Conservation (phyloP, 805 yeast species). For the Vanderwaltozyma yarrowii region DNA sequence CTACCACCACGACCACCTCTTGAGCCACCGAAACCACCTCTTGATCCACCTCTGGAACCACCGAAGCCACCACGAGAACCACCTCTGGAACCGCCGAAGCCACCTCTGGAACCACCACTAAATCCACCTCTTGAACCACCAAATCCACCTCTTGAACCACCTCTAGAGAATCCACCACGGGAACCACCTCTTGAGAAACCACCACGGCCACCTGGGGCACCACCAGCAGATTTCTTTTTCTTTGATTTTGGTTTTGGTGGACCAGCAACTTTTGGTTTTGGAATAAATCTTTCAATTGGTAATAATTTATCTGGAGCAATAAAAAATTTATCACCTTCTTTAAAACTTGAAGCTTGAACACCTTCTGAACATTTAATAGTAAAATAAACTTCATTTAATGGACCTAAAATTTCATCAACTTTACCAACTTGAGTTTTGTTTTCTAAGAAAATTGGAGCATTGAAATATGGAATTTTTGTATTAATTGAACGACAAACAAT, state of each 20-base stretch:
- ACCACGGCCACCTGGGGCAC: conserved; percentile 39
- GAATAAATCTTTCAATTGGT: conserved; percentile 93
- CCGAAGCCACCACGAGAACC: conserved; percentile 28
- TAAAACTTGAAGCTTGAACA: conserved; percentile 86
- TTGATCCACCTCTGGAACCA: conserved; percentile 32
- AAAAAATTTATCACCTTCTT: conserved; percentile 90
- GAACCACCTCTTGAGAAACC: conserved; percentile 37
- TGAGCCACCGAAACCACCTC: conserved; percentile 30
- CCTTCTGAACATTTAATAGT: conserved; percentile 96
- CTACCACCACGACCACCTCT: conserved; percentile 33
- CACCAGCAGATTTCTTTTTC: conserved; percentile 44
- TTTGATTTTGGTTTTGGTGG: conserved; percentile 72
- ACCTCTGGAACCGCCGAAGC: conserved; percentile 28
- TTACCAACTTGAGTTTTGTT: conserved; percentile 95
- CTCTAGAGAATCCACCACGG: conserved; percentile 34
- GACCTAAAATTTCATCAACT: conserved; percentile 97
- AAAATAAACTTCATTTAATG: conserved; percentile 94
- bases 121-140: conserved; percentile 40
- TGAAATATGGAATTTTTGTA: conserved; percentile 92
- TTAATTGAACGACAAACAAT: conserved; percentile 93
- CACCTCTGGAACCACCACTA: conserved; percentile 31
- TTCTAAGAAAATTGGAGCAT: conserved; percentile 95
- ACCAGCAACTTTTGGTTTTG: conserved; percentile 83
- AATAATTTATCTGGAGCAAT: conserved; percentile 92
- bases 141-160: conserved; percentile 36